Percentiles rank a stretch among this genome's conserved stretches.
phyloP scores from a whole-genome alignment of 1,139 yeast genomes.

The Blastobotrys serpentis region DNA sequence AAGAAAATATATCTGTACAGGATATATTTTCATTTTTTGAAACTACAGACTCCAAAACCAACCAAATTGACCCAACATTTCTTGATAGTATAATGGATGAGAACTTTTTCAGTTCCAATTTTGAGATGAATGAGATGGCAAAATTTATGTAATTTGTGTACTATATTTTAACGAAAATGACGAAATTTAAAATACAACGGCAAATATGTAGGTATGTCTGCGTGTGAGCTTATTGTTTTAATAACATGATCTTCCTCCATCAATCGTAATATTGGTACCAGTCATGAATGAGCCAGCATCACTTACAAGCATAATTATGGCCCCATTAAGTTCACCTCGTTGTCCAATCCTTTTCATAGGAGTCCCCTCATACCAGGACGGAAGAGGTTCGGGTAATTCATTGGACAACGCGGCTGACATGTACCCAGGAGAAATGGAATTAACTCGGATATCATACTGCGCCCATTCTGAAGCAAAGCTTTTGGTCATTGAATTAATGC shows the following conservation, averaged over 20 bases:
- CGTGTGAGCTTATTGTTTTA: too few species aligned
- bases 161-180: too few species aligned
- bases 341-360: constrained; percentile 36
- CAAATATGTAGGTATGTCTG: too few species aligned
- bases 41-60: not conserved
- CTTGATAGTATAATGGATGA: constrained; percentile 1
- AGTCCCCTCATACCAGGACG: not conserved
- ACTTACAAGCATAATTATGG: constrained; percentile 73
- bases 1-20: not conserved
- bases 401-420: constrained; percentile 48
- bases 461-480: constrained; percentile 55
- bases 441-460: constrained; percentile 50
- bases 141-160: not conserved
- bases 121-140: not conserved
- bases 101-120: not conserved
- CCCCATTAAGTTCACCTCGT: constrained; percentile 75
- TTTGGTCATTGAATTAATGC: constrained; percentile 46
- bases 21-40: not conserved
- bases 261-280: constrained; percentile 72
- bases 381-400: not conserved
- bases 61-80: not conserved
- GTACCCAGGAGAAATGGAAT: constrained; percentile 78
- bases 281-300: constrained; percentile 80
- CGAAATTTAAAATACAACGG: too few species aligned
- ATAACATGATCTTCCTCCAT: constrained; percentile 53